Evolutionary conservation across 2,329 filamentous ascomycete genomes (phyloP), one percentile per base, ranked within the genome.

Genomic region (Escovopsis sp.): DNA sequence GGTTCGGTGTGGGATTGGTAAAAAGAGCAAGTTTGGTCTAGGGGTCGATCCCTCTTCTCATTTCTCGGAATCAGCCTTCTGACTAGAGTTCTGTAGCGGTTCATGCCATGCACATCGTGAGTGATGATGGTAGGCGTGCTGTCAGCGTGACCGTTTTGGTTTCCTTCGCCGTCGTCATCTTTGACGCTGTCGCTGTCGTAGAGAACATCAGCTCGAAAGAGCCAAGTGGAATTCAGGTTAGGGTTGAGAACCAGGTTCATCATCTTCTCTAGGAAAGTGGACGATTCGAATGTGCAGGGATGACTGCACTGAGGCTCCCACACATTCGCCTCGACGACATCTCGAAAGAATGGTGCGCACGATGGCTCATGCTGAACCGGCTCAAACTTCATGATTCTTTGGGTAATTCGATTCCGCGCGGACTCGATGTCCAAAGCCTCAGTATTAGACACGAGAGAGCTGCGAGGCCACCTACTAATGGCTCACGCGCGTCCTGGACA

Each of bases 21-120:
- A 48, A 88, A 73, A 43, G 85, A 72, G 58, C 86, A 94, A 2
- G 86, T 94, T 60, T 96, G 89, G 44, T 86, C 72, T 48, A 95
- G 61, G 2, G 81, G 70, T 18, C 68, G 65, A 59, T 96, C 89
- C 26, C 89, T 66, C 43, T 79, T 70, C 3, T 79, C 75, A 59
- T 94, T 94, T 40, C 89, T 72, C 3, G 89, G 89, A 38, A 95
- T 79, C 52, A 95, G 66, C 47, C 72, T 80, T 45, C 88, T 73
- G 7, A 94, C 73, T 18, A 94, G 68, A 1, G 77, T 77, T 49
- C 80, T 77, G 23, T 71, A 67, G 30, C 77, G 64, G 26, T 40
- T 44, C 41, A 62, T 56, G 39, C 47, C 49, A 11, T 42, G 38
- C 8, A 64, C 50, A 12, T 48, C 34, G 19, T 48, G 45, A 26